phyloP scores from a whole-genome alignment of 768 basidiomycete species.

The Psilocybe cyanescens region DNA sequence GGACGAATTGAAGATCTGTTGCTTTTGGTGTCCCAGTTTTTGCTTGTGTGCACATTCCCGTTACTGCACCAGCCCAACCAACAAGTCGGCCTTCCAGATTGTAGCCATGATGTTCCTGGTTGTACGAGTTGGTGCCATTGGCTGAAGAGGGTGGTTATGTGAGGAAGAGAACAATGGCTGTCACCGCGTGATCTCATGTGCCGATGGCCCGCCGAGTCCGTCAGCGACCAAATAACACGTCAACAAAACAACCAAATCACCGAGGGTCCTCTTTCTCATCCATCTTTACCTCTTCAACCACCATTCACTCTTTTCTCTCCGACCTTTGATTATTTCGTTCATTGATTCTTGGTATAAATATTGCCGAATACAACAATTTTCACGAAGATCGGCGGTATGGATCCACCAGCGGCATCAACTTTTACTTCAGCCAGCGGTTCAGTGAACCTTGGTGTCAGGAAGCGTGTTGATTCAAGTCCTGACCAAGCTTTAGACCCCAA shows the following conservation, averaged over 20 bases:
- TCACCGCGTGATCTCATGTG: not conserved
- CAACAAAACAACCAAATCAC: conserved; percentile 27
- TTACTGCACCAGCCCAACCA: no score
- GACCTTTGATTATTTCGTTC: not conserved
- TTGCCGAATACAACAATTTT: no score
- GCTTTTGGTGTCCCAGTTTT: no score
- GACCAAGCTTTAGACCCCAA: conserved; percentile 23
- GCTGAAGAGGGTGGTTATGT: no score
- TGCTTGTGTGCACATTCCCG: no score
- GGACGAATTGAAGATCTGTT: no score
- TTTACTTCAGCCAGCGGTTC: not conserved
- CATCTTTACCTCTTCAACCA: conserved; percentile 5
- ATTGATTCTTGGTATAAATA: not conserved
- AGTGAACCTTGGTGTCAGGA: conserved; percentile 25
- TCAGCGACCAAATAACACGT: conserved; percentile 37
- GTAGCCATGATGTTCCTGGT: no score
- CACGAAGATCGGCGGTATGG: not conserved
- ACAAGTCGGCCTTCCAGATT: no score
- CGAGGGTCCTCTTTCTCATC: conserved; percentile 8
- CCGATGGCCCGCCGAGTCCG: not conserved
- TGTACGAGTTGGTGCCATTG: not conserved
- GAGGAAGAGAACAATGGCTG: not conserved
- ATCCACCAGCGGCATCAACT: conserved; percentile 5
- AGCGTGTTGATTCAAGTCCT: conserved; percentile 36
- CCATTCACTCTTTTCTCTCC: conserved; percentile 2